Conservation (phyloP, 192 early-diverging fungal species). For the Jimgerdemannia lactiflua region DNA sequence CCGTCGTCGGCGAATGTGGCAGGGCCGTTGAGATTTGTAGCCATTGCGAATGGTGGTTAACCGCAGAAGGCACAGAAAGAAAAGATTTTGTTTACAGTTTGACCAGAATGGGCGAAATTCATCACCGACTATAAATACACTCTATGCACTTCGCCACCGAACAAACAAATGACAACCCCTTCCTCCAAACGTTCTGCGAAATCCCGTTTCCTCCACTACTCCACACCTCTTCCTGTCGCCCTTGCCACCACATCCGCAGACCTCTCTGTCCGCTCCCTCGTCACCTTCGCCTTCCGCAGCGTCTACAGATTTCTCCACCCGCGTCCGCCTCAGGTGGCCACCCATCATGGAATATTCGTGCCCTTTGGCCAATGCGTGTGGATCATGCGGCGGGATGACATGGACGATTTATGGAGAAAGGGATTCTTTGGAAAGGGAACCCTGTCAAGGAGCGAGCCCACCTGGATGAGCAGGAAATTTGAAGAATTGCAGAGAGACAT, state of each 20-base stretch:
- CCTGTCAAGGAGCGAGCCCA: slow-evolving; percentile 76
- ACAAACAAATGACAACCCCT: background rate
- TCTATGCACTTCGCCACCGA: too few relatives aligned
- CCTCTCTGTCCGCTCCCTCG: background rate
- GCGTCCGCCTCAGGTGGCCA: background rate
- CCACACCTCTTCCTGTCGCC: background rate
- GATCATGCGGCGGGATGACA: background rate
- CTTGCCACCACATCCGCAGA: background rate
- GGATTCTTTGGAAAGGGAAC: slow-evolving; percentile 39
- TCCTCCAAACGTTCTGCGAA: background rate
- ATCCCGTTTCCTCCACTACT: background rate
- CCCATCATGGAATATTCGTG: background rate
- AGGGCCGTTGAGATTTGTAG: slow-evolving; percentile 40
- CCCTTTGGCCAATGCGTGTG: background rate
- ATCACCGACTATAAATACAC: too few relatives aligned
- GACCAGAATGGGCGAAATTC: background rate
- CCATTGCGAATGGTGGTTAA: background rate
- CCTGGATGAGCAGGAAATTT: slow-evolving; percentile 52
- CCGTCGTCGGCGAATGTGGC: slow-evolving; percentile 70
- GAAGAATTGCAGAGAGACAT: slow-evolving; percentile 14
- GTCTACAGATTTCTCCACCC: background rate
- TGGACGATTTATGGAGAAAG: background rate
- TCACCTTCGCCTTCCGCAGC: background rate
- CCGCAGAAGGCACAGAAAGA: too few relatives aligned
- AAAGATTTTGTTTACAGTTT: background rate